Conservation (phyloP, 345 rosid species). For the Populus davidiana region DNA sequence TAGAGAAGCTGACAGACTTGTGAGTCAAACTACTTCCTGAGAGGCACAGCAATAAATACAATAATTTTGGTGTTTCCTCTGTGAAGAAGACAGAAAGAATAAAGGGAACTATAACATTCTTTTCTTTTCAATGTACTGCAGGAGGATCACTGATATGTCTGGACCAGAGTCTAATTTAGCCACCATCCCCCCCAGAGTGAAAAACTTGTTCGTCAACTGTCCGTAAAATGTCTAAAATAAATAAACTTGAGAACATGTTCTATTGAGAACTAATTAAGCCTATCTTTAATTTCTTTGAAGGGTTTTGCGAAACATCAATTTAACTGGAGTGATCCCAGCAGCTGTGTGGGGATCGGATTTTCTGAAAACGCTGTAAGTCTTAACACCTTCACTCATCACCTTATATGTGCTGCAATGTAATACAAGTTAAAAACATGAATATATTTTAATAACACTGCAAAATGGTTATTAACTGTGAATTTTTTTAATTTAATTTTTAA, state of each 20-base stretch:
- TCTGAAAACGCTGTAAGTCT: too few species aligned
- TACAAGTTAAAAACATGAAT: too few species aligned
- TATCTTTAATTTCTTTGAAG: neutral
- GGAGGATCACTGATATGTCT: slow-evolving; percentile 3
- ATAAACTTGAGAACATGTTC: neutral
- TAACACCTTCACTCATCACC: too few species aligned
- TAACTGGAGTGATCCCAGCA: too few species aligned
- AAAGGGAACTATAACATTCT: neutral
- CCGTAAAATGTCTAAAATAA: neutral
- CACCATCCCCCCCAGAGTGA: neutral
- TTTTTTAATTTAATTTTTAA: too few species aligned
- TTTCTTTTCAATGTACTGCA: neutral
- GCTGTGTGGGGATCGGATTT: too few species aligned
- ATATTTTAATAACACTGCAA: too few species aligned
- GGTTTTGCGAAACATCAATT: neutral
- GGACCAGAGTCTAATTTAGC: neutral
- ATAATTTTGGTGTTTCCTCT: too few species aligned
- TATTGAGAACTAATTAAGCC: neutral
- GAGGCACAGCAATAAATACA: too few species aligned
- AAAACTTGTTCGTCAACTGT: neutral
- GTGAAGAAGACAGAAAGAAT: neutral
- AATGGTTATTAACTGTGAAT: rapidly evolving
- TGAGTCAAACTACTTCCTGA: neutral
- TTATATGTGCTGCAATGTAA: too few species aligned
- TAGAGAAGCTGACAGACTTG: neutral